phyloP scores from a whole-genome alignment of 768 basidiomycete genomes.

The Favolaschia claudopus region DNA sequence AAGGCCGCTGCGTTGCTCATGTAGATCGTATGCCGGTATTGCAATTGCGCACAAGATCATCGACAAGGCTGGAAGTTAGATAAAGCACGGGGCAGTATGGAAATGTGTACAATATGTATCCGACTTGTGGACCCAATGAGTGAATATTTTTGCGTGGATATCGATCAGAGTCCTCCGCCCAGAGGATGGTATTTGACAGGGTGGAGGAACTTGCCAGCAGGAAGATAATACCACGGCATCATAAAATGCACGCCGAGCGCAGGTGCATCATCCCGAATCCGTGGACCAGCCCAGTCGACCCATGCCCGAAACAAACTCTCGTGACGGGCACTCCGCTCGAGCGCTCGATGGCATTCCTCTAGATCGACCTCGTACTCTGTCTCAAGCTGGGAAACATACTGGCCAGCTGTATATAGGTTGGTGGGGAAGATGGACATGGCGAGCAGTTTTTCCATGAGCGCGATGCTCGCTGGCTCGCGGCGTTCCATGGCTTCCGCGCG shows the following conservation, averaged over 20 bases:
- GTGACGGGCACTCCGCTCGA: background rate
- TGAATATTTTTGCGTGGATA: too few relatives aligned
- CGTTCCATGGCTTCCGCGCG: background rate
- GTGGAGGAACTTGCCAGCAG: background rate
- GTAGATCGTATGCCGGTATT: background rate
- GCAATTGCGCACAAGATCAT: too few relatives aligned
- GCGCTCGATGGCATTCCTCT: background rate
- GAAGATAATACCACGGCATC: background rate
- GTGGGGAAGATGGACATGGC: background rate
- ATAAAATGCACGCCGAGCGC: background rate
- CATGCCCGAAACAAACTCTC: background rate
- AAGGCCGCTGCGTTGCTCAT: background rate
- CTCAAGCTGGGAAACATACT: background rate
- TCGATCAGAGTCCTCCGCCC: too few relatives aligned
- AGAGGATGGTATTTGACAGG: too few relatives aligned
- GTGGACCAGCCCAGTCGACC: background rate
- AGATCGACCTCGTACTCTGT: background rate
- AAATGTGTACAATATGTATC: too few relatives aligned
- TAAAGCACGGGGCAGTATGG: too few relatives aligned
- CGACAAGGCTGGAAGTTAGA: too few relatives aligned
- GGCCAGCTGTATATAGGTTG: background rate
- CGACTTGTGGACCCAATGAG: too few relatives aligned
- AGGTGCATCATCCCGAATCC: background rate
- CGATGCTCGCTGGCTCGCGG: background rate
- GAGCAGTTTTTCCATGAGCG: background rate